These are phyloP conservation scores for Lablab purpureus DNA, from an alignment of 306 rosid species.

Conservation along the genomic window DNA sequence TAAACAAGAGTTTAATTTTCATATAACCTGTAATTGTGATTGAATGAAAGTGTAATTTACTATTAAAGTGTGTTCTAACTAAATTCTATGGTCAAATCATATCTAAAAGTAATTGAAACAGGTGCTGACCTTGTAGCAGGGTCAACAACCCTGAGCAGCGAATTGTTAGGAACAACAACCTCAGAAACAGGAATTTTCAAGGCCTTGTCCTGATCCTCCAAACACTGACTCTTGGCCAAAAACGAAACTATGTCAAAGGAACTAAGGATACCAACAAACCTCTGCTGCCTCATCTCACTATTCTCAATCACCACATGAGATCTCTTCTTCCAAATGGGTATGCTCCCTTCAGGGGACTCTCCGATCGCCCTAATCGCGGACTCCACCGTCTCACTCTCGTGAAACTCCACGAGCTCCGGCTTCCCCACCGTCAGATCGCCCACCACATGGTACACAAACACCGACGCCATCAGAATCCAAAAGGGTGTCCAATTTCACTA, in stretches of 20 bases:
- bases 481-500: conserved; percentile 29
- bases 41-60: neutral
- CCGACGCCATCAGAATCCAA: conserved; percentile 78
- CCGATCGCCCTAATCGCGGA: conserved; percentile 82
- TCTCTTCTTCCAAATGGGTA: conserved; percentile 88
- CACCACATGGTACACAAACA: conserved; percentile 91
- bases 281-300: conserved; percentile 82
- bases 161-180: conserved; percentile 64
- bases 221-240: conserved; percentile 67
- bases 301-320: conserved; percentile 66
- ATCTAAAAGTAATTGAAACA: neutral
- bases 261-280: conserved; percentile 91
- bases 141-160: conserved; percentile 82
- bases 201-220: conserved; percentile 89
- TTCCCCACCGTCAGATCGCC: conserved; percentile 99
- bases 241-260: conserved; percentile 91
- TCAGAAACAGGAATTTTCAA: conserved; percentile 80
- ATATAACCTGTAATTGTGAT: neutral
- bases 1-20: neutral
- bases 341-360: conserved; percentile 84
- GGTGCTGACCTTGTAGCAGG: conserved; percentile 68
- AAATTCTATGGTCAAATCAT: neutral
- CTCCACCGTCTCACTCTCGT: conserved; percentile 82
- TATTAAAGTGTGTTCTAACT: neutral
- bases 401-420: conserved; percentile 91